These are phyloP conservation scores for Syzygium malaccense DNA, from an alignment of 441 rosid genomes.

Conservation along the genomic window DNA sequence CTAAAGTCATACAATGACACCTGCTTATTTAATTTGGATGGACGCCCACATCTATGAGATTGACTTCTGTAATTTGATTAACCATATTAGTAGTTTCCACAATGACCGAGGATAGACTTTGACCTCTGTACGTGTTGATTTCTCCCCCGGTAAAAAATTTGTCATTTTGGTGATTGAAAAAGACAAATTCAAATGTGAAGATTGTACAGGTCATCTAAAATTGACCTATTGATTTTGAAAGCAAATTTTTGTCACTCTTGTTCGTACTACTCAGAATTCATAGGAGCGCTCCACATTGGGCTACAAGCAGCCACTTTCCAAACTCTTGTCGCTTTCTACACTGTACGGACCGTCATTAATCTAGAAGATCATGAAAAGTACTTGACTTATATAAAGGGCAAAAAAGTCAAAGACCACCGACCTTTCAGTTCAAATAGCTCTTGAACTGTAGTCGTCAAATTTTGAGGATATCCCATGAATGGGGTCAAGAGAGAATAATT, in stretches of 20 bases:
- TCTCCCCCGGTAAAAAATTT: not conserved
- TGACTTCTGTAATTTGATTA: not conserved
- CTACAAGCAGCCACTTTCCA: no score
- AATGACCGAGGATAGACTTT: not conserved
- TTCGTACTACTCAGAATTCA: not conserved
- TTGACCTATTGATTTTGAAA: not conserved
- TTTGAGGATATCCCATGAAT: no score
- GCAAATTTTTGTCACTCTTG: not conserved
- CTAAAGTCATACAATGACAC: not conserved
- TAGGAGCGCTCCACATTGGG: not conserved
- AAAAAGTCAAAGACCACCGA: not conserved
- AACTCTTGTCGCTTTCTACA: not conserved
- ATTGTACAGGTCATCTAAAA: not conserved
- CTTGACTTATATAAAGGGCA: not conserved
- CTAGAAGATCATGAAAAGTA: not conserved
- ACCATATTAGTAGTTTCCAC: no score
- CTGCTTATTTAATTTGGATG: not conserved
- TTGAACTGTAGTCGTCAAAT: not conserved
- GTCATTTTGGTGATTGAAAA: not conserved
- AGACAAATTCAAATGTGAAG: not conserved
- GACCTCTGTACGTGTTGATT: not conserved
- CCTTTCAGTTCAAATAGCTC: not conserved
- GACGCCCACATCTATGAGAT: not conserved
- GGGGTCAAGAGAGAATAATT: no score
- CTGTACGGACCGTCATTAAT: not conserved